phyloP scores from a whole-genome alignment of 148 eudicot genomes.

The Suaeda aralocaspica region DNA sequence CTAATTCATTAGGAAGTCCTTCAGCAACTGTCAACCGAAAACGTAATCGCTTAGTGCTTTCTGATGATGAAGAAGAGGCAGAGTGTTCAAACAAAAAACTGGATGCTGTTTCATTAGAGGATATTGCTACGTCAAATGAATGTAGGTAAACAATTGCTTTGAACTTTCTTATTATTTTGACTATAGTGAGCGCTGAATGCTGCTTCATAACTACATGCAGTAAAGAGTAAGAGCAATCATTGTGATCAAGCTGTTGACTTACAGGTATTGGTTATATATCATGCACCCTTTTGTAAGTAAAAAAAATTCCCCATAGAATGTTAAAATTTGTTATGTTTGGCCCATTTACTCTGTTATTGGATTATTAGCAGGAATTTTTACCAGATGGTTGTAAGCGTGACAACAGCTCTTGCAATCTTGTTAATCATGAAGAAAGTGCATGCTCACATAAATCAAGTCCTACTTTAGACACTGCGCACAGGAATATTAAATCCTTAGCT shows the following conservation, averaged over 20 bases:
- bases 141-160: slow-evolving; percentile 38
- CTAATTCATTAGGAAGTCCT: slow-evolving; percentile 49
- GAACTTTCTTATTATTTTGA: not conserved
- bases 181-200: slow-evolving; percentile 12
- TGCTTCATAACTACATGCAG: slow-evolving; percentile 46
- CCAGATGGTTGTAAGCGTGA: slow-evolving; percentile 37
- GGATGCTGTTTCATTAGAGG: slow-evolving; percentile 32
- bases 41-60: slow-evolving; percentile 66
- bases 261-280: slow-evolving; percentile 41
- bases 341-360: slow-evolving; percentile 10
- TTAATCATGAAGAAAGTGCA: slow-evolving; percentile 53
- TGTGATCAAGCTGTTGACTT: slow-evolving; percentile 28
- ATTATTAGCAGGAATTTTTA: slow-evolving; percentile 42
- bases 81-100: slow-evolving; percentile 31
- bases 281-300: slow-evolving; percentile 3
- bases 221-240: slow-evolving; percentile 30
- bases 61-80: slow-evolving; percentile 79
- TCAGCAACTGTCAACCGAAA: slow-evolving; percentile 49
- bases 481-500: slow-evolving; percentile 31
- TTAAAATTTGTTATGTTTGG: not conserved
- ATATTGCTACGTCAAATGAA: slow-evolving; percentile 66
- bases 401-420: slow-evolving; percentile 38
- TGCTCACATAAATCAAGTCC: slow-evolving; percentile 52
- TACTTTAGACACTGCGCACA: slow-evolving; percentile 32
- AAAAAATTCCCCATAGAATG: not conserved